Evolutionary conservation across 169 alveolate species (phyloP), one percentile per base, ranked within the genome.

Genomic region (Plasmodium falciparum): DNA sequence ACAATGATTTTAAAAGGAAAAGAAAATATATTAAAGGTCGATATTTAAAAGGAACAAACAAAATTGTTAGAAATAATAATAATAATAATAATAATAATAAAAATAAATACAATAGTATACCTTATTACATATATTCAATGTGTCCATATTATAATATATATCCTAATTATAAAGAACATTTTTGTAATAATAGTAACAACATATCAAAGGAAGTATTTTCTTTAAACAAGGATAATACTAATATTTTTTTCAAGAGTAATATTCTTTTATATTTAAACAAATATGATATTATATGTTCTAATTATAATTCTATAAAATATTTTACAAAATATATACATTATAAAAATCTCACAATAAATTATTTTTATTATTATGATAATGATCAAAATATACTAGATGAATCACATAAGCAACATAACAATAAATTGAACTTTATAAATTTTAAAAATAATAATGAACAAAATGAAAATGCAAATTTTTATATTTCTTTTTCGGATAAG

Each of bases 111-210:
- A 62, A 8, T 1, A 8, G 50, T 29, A 49, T 17, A 66, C 33
- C 24, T 20, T 78, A 59, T 26, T 26, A 65, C n/a, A 61, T 78
- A 24, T 58, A 66, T 70, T 17, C 75, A 11, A 15, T 78, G 45
- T 78, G 89, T 15, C 89, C 89, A n/a, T 78, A 78, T 56, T 49
- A 50, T 59, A 78, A 59, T 22, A 52, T 78, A 78, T 26, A 65
- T 13, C 73, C 89, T 2, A 22, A 54, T 20, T 52, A 50, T 22
- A n/a, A 15, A 22, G 89, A 78, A 66, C 62, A 49, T 11, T 78
- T 15, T 45, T 54, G 78, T 12, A 69, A 39, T 5, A 24, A 17
- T 11, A 26, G 0, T 7, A 5, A 39, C 9, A 5, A 5, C 6
- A 39, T 39, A 39, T 39, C 11, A 52, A 45, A n/a, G 6, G 15